Conservation (phyloP, 2,329 filamentous ascomycete genomes). For the Xylariomycetidae sp. region DNA sequence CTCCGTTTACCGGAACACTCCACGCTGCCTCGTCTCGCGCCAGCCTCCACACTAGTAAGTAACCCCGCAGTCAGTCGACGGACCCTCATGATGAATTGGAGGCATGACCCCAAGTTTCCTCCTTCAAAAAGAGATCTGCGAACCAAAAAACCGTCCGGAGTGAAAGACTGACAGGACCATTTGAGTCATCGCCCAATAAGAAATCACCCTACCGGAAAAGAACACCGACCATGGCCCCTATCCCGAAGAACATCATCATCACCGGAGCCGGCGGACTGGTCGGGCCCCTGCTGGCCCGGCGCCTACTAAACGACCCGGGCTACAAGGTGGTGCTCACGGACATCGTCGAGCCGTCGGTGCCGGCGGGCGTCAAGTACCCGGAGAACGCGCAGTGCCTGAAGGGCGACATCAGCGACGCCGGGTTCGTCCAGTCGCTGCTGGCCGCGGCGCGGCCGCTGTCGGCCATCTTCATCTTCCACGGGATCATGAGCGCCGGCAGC, state of each 20-base stretch:
- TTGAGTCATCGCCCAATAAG: too few species aligned
- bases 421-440: slow-evolving; percentile 36
- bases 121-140: too few species aligned
- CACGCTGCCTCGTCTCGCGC: too few species aligned
- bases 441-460: slow-evolving; percentile 40
- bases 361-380: slow-evolving; percentile 40
- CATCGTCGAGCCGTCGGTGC: slow-evolving; percentile 47
- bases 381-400: slow-evolving; percentile 45
- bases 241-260: slow-evolving; percentile 29
- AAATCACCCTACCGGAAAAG: too few species aligned
- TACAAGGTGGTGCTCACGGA: slow-evolving; percentile 46
- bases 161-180: too few species aligned
- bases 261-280: slow-evolving; percentile 30
- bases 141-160: too few species aligned
- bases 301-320: slow-evolving; percentile 33
- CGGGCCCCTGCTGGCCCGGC: slow-evolving; percentile 32
- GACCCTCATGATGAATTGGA: too few species aligned
- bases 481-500: slow-evolving; percentile 62
- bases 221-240: slow-evolving; percentile 14
- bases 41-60: too few species aligned
- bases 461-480: slow-evolving; percentile 59
- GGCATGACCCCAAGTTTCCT: too few species aligned
- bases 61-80: too few species aligned
- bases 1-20: too few species aligned
- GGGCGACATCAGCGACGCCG: slow-evolving; percentile 40